These are phyloP conservation scores for Closterium sp. DNA, from an alignment of 139 green algal species.

Conservation along the genomic window DNA sequence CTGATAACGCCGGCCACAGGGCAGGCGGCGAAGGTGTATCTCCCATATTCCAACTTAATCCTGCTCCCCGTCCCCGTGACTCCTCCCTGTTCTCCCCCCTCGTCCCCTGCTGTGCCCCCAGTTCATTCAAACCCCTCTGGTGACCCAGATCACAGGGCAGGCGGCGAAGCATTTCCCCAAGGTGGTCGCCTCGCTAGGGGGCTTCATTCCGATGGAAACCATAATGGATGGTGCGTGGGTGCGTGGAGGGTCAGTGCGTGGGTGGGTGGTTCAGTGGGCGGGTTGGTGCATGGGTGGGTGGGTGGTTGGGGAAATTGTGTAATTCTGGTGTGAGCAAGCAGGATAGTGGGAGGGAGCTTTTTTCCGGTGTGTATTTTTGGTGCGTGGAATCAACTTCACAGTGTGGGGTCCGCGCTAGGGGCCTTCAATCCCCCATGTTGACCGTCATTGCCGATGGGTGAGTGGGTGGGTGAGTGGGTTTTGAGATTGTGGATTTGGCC, in stretches of 20 bases:
- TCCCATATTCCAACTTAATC: not conserved
- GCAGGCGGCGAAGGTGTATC: not conserved
- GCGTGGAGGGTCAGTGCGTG: too few species aligned
- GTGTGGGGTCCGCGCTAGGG: not conserved
- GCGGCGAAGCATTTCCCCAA: slow-evolving; percentile 13
- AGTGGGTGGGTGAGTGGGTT: not conserved
- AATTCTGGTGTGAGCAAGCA: too few species aligned
- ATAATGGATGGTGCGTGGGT: slow-evolving; percentile 23
- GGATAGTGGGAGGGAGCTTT: too few species aligned
- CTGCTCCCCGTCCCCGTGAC: not conserved
- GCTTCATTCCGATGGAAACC: slow-evolving; percentile 37
- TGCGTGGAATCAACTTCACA: too few species aligned
- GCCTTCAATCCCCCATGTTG: slow-evolving; percentile 36
- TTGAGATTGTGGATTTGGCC: too few species aligned
- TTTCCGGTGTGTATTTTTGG: too few species aligned
- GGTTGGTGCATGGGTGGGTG: not conserved
- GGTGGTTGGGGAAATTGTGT: not conserved
- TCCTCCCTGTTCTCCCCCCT: not conserved
- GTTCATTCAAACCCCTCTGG: slow-evolving; percentile 22
- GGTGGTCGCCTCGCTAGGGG: slow-evolving; percentile 5
- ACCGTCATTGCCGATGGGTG: slow-evolving; percentile 19
- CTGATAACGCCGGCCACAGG: not conserved
- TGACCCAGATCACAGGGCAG: slow-evolving; percentile 13
- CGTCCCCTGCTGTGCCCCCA: not conserved
- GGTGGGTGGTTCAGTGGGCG: not conserved